These are phyloP conservation scores for Aspergillus ostianus DNA, from an alignment of 495 filamentous ascomycete genomes.

Conservation along the genomic window DNA sequence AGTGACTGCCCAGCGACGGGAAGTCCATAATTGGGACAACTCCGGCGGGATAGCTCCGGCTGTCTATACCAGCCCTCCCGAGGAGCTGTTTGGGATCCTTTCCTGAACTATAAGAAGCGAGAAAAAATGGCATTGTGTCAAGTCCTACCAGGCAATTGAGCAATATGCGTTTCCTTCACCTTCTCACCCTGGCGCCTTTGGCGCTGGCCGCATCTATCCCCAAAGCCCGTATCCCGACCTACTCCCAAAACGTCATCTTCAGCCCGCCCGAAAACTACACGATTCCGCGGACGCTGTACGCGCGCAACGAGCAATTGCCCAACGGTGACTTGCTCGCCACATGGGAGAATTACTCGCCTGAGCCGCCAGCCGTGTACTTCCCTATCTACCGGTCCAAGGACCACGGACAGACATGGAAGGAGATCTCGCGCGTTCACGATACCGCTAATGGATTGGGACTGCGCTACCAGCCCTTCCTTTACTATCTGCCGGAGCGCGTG, in stretches of 20 bases:
- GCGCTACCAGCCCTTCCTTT: slow-evolving; percentile 66
- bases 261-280: slow-evolving; percentile 34
- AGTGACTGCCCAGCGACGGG: slow-evolving; percentile 9
- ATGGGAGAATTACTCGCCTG: slow-evolving; percentile 59
- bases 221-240: slow-evolving; percentile 11
- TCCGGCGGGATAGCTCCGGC: slow-evolving; percentile 30
- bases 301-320: slow-evolving; percentile 25
- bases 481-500: slow-evolving; percentile 54
- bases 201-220: slow-evolving; percentile 16
- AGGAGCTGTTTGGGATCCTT: background rate
- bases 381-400: slow-evolving; percentile 56
- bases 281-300: slow-evolving; percentile 31
- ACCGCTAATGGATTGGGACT: slow-evolving; percentile 62
- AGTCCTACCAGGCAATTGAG: background rate
- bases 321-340: slow-evolving; percentile 38
- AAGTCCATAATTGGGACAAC: slow-evolving; percentile 13
- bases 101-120: background rate
- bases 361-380: slow-evolving; percentile 48
- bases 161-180: slow-evolving; percentile 15
- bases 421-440: slow-evolving; percentile 60
- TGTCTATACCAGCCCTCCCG: background rate
- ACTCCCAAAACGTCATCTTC: slow-evolving; percentile 30
- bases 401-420: slow-evolving; percentile 58
- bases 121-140: background rate
- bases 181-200: slow-evolving; percentile 20